Base-by-base conservation (phyloP, 805 yeast genomes). In the Wickerhamiella hasegawae region DNA sequence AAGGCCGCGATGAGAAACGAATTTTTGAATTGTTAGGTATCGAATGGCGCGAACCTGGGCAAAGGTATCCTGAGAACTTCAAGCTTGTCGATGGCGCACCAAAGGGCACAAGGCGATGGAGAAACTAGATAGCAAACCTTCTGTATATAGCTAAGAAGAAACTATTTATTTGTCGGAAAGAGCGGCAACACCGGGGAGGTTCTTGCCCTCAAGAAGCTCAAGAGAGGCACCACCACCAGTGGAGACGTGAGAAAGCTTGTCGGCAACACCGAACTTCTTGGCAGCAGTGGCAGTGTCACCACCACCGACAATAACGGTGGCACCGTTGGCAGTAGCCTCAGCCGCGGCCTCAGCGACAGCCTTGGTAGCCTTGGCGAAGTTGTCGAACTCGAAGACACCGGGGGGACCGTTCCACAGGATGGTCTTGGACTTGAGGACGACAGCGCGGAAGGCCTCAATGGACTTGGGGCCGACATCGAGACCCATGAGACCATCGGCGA, bases 331-430 rank as follows among this genome's bases (percentile, higher is more conserved):
- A 53, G 84, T 82, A 45, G 94, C 77, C 58, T 72, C 67, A 49
- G 85, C 93, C 56, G 77, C 77, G 52, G 90, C 93, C 45, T 76
- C 93, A 53, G 87, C 75, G 64, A 87, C 65, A 41, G 83, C 62
- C 68, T 85, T 81, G 58, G 97, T 87, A 66, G 97, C 97, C 41
- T 63, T 63, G 50, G 95, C 78, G 59, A 90, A 90, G 55, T 70
- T 71, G 50, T 82, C 94, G 57, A 90, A 90, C 70, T 90, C 98
- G 61, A 90, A 90, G 52, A 90, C 98, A 72, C 98, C 98, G 65
- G 98, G 96, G 47, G 98, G 98, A 62, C 98, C 98, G 71, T 90
- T 90, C 98, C 98, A 90, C 59, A 90, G 90, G 54, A 90, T 87
- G 55, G 98, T 90, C 76, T 87, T 84, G 51, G 98, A 92, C 65